Percentiles rank a stretch among this genome's conserved stretches.
These are phyloP conservation scores for Fraxinus nigra DNA, from an alignment of 305 asterid species.

Conservation along the genomic window DNA sequence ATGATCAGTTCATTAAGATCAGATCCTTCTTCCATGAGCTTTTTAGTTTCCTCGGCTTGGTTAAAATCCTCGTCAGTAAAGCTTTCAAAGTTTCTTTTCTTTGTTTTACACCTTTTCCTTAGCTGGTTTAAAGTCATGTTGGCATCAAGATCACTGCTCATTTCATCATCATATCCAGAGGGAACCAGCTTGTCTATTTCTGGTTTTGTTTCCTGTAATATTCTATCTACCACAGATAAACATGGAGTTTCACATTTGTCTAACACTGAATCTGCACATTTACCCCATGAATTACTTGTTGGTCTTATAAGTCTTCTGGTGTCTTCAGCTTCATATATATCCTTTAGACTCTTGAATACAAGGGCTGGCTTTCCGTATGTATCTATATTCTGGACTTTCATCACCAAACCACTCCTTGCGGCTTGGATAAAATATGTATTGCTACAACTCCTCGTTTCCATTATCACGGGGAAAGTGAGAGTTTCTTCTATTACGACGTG, in stretches of 20 bases:
- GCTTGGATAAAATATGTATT: conserved; percentile 49
- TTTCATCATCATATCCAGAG: conserved; percentile 26
- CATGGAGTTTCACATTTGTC: conserved; percentile 30
- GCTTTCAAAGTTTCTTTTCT: conserved; percentile 35
- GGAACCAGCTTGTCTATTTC: conserved; percentile 29
- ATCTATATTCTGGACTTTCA: conserved; percentile 37
- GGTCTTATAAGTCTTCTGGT: conserved; percentile 23
- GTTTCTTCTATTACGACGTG: conserved; percentile 21
- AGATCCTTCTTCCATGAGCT: conserved; percentile 29
- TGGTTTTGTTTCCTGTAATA: conserved; percentile 29
- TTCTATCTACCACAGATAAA: conserved; percentile 38
- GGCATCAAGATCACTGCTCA: conserved; percentile 10
- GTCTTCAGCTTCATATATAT: conserved; percentile 43
- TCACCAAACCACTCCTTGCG: conserved; percentile 41
- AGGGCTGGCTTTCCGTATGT: conserved; percentile 42
- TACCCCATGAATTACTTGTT: not conserved
- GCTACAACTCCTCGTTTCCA: conserved; percentile 54
- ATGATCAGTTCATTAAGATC: conserved; percentile 39
- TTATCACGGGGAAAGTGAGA: conserved; percentile 24
- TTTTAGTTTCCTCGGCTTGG: conserved; percentile 14
- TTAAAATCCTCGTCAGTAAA: not conserved
- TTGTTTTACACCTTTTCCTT: conserved; percentile 31
- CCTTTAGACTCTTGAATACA: conserved; percentile 43
- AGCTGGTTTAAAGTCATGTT: conserved; percentile 32
- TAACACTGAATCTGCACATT: conserved; percentile 16